Evolutionary conservation across 2,329 filamentous ascomycete genomes (phyloP).

Genomic region (Penicillium rolfsii): DNA sequence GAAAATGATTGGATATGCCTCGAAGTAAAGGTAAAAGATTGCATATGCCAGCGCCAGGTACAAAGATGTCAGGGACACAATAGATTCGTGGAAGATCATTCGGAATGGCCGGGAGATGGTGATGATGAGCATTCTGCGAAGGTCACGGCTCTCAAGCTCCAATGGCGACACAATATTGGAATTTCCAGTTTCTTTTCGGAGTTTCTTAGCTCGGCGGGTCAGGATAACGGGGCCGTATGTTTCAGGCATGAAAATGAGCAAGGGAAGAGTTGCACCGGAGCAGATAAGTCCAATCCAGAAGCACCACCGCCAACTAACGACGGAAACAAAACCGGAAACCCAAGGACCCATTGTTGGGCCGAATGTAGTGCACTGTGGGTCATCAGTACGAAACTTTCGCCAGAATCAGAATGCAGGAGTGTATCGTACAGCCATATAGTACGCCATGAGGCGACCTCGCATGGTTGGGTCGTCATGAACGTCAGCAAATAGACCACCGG

Average conservation of each 20-base stretch:
- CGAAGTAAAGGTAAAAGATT: conserved; percentile 73
- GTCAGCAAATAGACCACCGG: conserved; percentile 53
- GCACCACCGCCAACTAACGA: conserved; percentile 52
- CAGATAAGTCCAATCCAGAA: conserved; percentile 69
- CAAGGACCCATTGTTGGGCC: conserved; percentile 51
- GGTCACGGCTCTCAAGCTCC: conserved; percentile 62
- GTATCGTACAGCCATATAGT: conserved; percentile 47
- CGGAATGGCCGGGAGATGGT: conserved; percentile 71
- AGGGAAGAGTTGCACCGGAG: conserved; percentile 54
- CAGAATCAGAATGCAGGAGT: not conserved
- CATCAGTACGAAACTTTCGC: conserved; percentile 8
- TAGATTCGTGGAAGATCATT: conserved; percentile 72
- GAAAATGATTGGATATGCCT: conserved; percentile 74
- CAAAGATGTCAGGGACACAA: conserved; percentile 69
- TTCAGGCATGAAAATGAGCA: conserved; percentile 66
- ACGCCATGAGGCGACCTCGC: conserved; percentile 46
- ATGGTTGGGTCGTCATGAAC: conserved; percentile 51
- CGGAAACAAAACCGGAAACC: conserved; percentile 51
- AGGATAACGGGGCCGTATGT: conserved; percentile 65
- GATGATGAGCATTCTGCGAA: conserved; percentile 54
- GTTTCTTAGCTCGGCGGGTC: conserved; percentile 57
- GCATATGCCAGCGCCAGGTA: conserved; percentile 73
- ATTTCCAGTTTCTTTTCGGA: conserved; percentile 62
- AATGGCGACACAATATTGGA: conserved; percentile 61
- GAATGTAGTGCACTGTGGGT: conserved; percentile 39